Percentiles rank a stretch among this genome's conserved stretches.
phyloP scores from a whole-genome alignment of 2,329 filamentous ascomycete genomes.

The Arthroderma sp. region DNA sequence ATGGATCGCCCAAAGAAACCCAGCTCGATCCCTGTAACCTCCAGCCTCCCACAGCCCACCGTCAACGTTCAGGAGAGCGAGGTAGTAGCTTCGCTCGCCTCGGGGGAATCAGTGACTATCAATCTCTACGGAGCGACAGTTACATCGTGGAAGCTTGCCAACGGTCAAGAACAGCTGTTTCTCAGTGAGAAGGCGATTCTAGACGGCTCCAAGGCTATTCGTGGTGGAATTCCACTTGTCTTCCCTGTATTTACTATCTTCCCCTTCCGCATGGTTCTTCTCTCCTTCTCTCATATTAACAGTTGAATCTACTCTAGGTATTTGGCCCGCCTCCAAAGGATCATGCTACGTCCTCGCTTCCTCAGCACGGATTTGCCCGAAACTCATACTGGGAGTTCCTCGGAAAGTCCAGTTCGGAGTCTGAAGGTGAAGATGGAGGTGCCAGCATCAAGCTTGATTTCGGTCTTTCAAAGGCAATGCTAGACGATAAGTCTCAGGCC shows the following conservation, averaged over 20 bases:
- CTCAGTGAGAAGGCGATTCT: slow-evolving; percentile 65
- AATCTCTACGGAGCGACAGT: slow-evolving; percentile 88
- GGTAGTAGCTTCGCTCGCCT: slow-evolving; percentile 67
- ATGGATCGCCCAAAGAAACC: slow-evolving; percentile 82
- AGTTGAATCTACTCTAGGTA: slow-evolving; percentile 36
- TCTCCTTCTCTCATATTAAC: no score
- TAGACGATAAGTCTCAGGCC: slow-evolving; percentile 54
- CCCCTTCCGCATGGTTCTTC: no score
- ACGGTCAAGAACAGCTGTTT: slow-evolving; percentile 72
- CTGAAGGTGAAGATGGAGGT: slow-evolving; percentile 37
- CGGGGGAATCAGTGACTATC: slow-evolving; percentile 74
- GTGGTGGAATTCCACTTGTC: slow-evolving; percentile 82
- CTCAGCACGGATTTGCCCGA: slow-evolving; percentile 47
- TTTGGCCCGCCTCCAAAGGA: slow-evolving; percentile 73
- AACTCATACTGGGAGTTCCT: slow-evolving; percentile 71
- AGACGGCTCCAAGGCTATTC: slow-evolving; percentile 78
- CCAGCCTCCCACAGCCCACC: slow-evolving; percentile 60
- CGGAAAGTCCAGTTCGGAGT: slow-evolving; percentile 67
- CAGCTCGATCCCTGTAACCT: slow-evolving; percentile 59
- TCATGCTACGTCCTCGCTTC: slow-evolving; percentile 62
- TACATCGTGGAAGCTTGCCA: slow-evolving; percentile 76
- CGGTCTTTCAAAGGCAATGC: slow-evolving; percentile 61
- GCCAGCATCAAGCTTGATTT: slow-evolving; percentile 88
- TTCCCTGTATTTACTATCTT: slow-evolving; percentile 58
- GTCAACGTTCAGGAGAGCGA: slow-evolving; percentile 61